Conservation (phyloP, 176 grass and related monocot genomes). For the Ananas comosus region DNA sequence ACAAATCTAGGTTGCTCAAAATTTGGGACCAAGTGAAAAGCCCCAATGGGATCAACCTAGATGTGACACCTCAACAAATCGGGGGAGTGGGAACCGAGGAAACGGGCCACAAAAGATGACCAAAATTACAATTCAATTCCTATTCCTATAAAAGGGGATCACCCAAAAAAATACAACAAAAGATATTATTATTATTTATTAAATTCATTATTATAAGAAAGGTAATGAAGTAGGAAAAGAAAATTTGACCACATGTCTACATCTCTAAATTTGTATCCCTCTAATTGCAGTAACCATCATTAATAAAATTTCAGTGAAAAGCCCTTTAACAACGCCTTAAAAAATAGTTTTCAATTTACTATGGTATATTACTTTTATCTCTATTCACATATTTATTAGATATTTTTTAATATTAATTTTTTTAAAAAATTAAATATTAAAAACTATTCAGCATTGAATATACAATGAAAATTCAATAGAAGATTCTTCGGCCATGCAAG, state of each 20-base stretch:
- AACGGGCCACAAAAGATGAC: slow-evolving; percentile 12
- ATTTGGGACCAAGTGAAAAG: slow-evolving; percentile 11
- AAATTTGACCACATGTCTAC: not conserved
- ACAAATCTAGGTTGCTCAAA: not conserved
- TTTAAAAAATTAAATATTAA: too few species aligned
- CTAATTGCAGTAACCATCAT: not conserved
- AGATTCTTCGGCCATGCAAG: too few species aligned
- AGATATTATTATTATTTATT: not conserved
- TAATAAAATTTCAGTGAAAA: not conserved
- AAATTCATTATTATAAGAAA: not conserved
- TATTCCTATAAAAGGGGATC: not conserved
- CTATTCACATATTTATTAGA: not conserved
- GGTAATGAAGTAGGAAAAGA: not conserved
- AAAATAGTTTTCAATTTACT: too few species aligned
- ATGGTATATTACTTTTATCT: too few species aligned
- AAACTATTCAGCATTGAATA: too few species aligned
- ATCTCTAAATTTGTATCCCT: not conserved
- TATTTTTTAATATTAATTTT: not conserved
- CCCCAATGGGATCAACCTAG: slow-evolving; percentile 22
- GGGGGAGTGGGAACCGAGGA: not conserved
- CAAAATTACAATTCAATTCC: slow-evolving; percentile 20
- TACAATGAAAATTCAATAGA: too few species aligned
- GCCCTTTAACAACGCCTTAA: too few species aligned
- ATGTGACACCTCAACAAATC: slow-evolving; percentile 38
- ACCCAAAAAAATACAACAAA: not conserved